Conservation (phyloP, 208 protist species). For the Trypanosomatidae sp. region DNA sequence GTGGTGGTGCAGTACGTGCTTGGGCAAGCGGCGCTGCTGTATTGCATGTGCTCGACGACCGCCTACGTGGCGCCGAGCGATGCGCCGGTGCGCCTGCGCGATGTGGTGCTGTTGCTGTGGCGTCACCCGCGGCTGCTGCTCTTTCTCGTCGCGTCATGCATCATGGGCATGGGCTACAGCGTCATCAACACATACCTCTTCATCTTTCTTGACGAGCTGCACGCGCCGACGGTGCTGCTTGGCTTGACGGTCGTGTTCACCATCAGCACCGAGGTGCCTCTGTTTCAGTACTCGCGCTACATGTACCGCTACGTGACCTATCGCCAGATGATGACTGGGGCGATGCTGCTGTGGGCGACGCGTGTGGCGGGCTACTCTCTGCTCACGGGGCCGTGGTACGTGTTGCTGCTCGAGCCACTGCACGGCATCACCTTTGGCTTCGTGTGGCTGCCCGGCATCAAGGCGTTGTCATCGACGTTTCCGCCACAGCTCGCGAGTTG, state of each 20-base stretch:
- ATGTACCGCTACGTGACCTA: slow-evolving; percentile 23
- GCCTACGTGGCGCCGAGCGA: slow-evolving; percentile 1
- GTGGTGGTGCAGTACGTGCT: slow-evolving; percentile 18
- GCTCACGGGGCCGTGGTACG: slow-evolving; percentile 35
- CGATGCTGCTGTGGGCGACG: slow-evolving; percentile 26
- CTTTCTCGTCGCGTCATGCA: slow-evolving; percentile 20
- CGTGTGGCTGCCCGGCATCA: slow-evolving; percentile 41
- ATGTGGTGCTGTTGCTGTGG: slow-evolving; percentile 16
- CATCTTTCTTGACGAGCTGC: slow-evolving; percentile 28
- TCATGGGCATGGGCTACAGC: slow-evolving; percentile 45
- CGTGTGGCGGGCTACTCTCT: slow-evolving; percentile 45
- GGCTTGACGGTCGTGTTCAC: slow-evolving; percentile 42
- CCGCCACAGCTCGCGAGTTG: slow-evolving; percentile 27
- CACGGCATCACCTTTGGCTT: slow-evolving; percentile 61
- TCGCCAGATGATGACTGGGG: slow-evolving; percentile 33
- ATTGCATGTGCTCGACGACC: slow-evolving; percentile 17
- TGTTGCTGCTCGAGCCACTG: slow-evolving; percentile 51
- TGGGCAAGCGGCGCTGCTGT: slow-evolving; percentile 17
- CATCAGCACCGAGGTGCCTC: slow-evolving; percentile 56
- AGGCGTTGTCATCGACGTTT: slow-evolving; percentile 20
- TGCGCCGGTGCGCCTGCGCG: slow-evolving; percentile 14
- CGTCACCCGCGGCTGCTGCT: slow-evolving; percentile 14
- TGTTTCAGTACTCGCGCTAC: slow-evolving; percentile 27
- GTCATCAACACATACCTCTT: slow-evolving; percentile 51
- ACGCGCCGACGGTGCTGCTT: slow-evolving; percentile 22